These are phyloP conservation scores for Tephrocybe rancida DNA, from an alignment of 768 basidiomycete genomes.

Conservation along the genomic window DNA sequence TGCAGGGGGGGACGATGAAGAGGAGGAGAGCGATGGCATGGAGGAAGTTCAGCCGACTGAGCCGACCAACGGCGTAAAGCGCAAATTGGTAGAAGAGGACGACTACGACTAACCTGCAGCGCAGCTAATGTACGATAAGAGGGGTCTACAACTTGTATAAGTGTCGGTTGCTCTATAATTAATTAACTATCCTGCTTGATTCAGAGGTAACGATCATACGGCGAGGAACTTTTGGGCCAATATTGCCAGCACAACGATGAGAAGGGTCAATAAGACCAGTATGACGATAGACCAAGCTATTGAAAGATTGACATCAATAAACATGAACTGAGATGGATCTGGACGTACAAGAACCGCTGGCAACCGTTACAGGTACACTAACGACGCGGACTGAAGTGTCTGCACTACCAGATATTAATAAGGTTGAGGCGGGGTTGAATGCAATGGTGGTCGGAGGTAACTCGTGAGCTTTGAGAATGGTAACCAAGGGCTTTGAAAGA, in stretches of 20 bases:
- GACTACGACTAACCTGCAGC: conserved; percentile 68
- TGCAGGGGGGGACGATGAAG: conserved; percentile 73
- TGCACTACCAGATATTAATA: conserved; percentile 88
- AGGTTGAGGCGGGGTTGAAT: conserved; percentile 82
- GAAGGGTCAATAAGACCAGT: conserved; percentile 40
- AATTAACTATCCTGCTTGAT: neutral
- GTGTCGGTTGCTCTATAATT: conserved; percentile 11
- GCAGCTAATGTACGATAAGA: conserved; percentile 15
- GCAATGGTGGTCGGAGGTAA: conserved; percentile 89
- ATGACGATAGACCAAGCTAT: conserved; percentile 34
- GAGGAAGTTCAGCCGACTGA: conserved; percentile 67
- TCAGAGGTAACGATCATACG: neutral
- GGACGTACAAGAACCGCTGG: conserved; percentile 55
- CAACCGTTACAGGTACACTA: conserved; percentile 57
- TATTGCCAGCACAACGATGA: conserved; percentile 45
- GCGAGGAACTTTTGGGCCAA: conserved; percentile 30
- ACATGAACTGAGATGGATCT: neutral
- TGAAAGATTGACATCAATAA: neutral
- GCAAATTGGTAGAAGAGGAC: conserved; percentile 85
- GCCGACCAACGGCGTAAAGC: conserved; percentile 62
- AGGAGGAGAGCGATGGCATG: conserved; percentile 83
- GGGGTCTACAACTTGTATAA: conserved; percentile 7
- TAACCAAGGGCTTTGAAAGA: conserved; percentile 68
- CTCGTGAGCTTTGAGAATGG: conserved; percentile 92
- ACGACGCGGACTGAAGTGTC: conserved; percentile 87